Evolutionary conservation across 306 rosid genomes (phyloP).

Genomic region (Comarum palustre): DNA sequence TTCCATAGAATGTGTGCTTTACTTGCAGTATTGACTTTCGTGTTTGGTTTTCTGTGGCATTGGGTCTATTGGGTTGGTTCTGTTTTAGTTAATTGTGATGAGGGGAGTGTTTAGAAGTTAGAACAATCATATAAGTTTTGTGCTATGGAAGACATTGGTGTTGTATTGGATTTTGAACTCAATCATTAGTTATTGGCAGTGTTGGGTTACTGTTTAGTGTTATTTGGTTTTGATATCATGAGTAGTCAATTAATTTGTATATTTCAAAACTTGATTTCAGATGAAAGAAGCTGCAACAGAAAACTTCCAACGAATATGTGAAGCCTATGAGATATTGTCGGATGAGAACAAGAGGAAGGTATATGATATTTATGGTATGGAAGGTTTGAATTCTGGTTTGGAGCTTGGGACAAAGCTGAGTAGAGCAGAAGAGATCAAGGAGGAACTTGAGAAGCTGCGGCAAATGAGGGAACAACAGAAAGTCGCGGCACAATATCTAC

Average conservation of each 20-base stretch:
- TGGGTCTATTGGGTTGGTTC: background rate
- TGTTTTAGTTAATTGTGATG: background rate
- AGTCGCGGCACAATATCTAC: conserved; percentile 51
- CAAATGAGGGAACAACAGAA: conserved; percentile 63
- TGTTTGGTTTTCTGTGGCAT: conserved; percentile 10
- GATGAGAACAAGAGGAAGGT: conserved; percentile 76
- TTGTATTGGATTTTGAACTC: background rate
- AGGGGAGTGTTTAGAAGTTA: background rate
- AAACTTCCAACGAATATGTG: conserved; percentile 81
- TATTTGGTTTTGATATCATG: background rate
- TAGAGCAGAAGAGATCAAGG: conserved; percentile 75
- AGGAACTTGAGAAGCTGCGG: conserved; percentile 66
- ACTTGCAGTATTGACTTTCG: background rate
- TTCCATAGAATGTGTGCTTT: background rate
- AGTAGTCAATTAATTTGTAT: background rate
- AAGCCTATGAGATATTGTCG: conserved; percentile 84
- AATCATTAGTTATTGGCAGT: background rate
- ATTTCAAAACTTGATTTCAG: conserved; percentile 31
- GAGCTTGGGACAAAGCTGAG: conserved; percentile 77
- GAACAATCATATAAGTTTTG: background rate
- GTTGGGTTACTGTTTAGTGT: background rate
- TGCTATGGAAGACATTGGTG: background rate
- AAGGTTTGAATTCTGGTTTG: conserved; percentile 81
- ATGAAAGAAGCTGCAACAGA: conserved; percentile 89
- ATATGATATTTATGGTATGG: conserved; percentile 95